A percentile compares a stretch with the other conserved stretches of the same genome.
Conservation (phyloP, 148 eudicot genomes). For the Cornus suecica region DNA sequence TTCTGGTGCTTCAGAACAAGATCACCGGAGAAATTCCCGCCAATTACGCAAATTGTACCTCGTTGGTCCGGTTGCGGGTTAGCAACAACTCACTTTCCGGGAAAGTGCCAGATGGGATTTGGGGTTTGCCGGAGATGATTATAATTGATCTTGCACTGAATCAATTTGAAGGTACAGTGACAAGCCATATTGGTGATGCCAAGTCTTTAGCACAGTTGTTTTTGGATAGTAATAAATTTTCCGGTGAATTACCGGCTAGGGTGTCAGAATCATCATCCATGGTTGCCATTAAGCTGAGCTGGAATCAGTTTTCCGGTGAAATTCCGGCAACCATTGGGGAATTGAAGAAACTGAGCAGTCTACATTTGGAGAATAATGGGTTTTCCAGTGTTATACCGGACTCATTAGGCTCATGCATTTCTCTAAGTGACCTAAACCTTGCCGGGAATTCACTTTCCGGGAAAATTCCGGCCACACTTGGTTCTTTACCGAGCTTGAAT, state of each 20-base stretch:
- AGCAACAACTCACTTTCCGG: conserved; percentile 39
- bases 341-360: conserved; percentile 21
- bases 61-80: conserved; percentile 25
- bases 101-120: conserved; percentile 29
- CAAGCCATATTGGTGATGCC: conserved; percentile 21
- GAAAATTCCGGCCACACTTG: conserved; percentile 28
- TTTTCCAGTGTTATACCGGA: conserved; percentile 32
- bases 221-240: conserved; percentile 27
- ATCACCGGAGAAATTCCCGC: conserved; percentile 38
- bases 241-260: conserved; percentile 26
- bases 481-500: conserved; percentile 28
- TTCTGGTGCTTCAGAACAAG: conserved; percentile 28
- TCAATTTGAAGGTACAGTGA: conserved; percentile 29
- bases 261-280: conserved; percentile 28
- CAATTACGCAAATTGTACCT: conserved; percentile 30
- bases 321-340: conserved; percentile 27
- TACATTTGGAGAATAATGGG: conserved; percentile 24
- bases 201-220: conserved; percentile 35
- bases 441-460: conserved; percentile 33
- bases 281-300: conserved; percentile 23
- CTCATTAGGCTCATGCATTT: conserved; percentile 34
- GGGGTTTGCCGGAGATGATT: conserved; percentile 29
- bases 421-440: conserved; percentile 24
- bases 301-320: conserved; percentile 28
- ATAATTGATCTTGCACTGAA: conserved; percentile 33